These are phyloP conservation scores for Penicillium longicatenatum DNA, from an alignment of 495 filamentous ascomycete genomes.

Conservation along the genomic window DNA sequence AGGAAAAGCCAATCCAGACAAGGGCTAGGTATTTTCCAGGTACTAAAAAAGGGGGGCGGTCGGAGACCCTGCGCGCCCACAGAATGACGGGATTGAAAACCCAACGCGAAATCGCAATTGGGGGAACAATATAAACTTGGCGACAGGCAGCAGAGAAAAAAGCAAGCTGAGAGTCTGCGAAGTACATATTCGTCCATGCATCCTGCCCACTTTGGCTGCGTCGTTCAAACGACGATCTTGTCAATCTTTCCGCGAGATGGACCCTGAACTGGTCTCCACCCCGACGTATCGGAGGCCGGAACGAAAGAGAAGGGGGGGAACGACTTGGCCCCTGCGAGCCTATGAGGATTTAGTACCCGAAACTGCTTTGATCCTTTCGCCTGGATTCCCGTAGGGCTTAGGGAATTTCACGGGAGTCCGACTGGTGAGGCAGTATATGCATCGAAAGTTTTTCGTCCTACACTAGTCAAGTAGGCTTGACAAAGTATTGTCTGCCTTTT, in stretches of 20 bases:
- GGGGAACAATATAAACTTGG: not conserved
- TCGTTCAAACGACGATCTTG: not conserved
- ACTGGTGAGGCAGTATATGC: not conserved
- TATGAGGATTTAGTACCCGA: not conserved
- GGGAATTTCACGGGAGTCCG: not conserved
- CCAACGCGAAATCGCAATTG: not conserved
- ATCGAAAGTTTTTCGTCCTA: not conserved
- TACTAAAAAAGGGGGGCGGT: not conserved
- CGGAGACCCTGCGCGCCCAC: not conserved
- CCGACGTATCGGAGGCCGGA: not conserved
- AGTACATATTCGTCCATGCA: not conserved
- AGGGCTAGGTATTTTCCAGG: not conserved
- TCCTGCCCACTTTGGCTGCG: not conserved
- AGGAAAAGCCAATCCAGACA: not conserved
- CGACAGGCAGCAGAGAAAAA: not conserved
- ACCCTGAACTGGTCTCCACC: not conserved
- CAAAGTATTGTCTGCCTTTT: not conserved
- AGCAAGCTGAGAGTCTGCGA: not conserved
- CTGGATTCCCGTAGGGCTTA: not conserved
- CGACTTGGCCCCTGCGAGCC: not conserved
- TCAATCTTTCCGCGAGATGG: not conserved
- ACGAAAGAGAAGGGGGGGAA: not conserved
- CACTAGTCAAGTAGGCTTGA: not conserved
- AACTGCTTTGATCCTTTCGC: not conserved
- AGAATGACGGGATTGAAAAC: not conserved